Base-by-base conservation (phyloP, 2,329 filamentous ascomycete species). In the Aspergillus ochraceoroseus region DNA sequence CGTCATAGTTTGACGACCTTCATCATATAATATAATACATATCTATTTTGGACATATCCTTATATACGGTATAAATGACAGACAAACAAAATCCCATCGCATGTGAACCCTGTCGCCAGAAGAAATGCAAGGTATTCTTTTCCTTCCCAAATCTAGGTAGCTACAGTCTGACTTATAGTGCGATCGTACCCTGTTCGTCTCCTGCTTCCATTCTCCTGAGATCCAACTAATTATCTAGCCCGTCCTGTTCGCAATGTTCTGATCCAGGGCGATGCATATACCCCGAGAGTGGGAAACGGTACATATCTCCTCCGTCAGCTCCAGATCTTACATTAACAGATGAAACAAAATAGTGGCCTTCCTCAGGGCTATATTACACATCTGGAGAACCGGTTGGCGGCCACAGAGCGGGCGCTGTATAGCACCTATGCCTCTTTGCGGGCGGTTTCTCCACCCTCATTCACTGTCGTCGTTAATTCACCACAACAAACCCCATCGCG, bases 351-450 rank as follows among this genome's bases (percentile, higher is more conserved):
- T n/a, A 51, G 48, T 12, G 49, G 49, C 15, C 47, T 52, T 3
- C 49, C 49, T 3, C 47, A 61, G 7, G 67, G 67, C 0, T 70
- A 68, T 28, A 60, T 70, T 4, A 65, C 58, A 3, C 58, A 57
- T 12, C 34, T 70, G 3, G 67, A 70, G 37, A 56, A 59, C 2
- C 60, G 67, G 1, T 57, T 70, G 4, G 46, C 46, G 13, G 53
- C 55, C 26, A 61, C 58, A 1, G 58, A 62, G 33, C 31, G 44
- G 18, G 52, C 57, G n/a, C 41, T 62, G 6, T 57, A 43, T 19
- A 39, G 35, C 22, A n/a, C 30, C 5, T 43, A 43, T 13, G 26
- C 35, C 8, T 32, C 35, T 25, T 23, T 43, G 25, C 35, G 41
- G 35, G 35, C 35, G 7, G 17, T 34, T 15, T 30, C 30, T 8